Base-by-base conservation (phyloP, 371 early-diverging fungal genomes). In the Mortierella sp. region DNA sequence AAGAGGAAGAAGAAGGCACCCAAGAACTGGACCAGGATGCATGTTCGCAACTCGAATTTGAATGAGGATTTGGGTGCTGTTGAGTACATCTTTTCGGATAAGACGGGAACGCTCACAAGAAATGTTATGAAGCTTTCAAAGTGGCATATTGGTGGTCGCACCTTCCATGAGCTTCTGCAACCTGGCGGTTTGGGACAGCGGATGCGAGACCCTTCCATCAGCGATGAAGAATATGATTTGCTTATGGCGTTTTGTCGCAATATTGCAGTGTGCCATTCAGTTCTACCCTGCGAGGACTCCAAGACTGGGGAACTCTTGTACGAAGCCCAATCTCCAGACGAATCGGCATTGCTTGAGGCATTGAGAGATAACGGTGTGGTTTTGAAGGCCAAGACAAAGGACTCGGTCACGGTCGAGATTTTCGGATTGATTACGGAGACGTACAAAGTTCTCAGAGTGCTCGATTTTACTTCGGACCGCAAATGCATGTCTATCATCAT, bases 41-140 rank as follows among this genome's bases (percentile, higher is more conserved):
- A 96, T 43, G 91, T 96, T 1, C 97, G 96, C 6, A 90, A 96
- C 63, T 94, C 95, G 40, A 83, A 83, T 51, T 54, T 83, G 74
- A 83, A 83, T 42, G 83, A 83, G 70, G 83, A 83, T 68, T 64
- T 83, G n/a, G 81, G 80, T 0, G 66, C 77, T 10, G 93, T 99
- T 68, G 94, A 96, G 59, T 97, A 96, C 83, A 91, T 99, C 53
- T 94, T 99, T 64, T 94, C 96, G 45, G 99, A 99, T 85, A 99
- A 99, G 86, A 99, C 95, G 0, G 95, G 95, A 1, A 94, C 95
- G 7, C 70, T 94, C 54, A 94, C 95, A 0, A 90, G 93, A 68
- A 94, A 94, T 67, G 90, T 93, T 12, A 94, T 94, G 95, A 89
- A 90, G 70, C 89, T 91, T 66, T 86, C 83, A 17, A 76, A 83